phyloP scores from a whole-genome alignment of 768 basidiomycete genomes.

The Coprinopsis strossmayeri region DNA sequence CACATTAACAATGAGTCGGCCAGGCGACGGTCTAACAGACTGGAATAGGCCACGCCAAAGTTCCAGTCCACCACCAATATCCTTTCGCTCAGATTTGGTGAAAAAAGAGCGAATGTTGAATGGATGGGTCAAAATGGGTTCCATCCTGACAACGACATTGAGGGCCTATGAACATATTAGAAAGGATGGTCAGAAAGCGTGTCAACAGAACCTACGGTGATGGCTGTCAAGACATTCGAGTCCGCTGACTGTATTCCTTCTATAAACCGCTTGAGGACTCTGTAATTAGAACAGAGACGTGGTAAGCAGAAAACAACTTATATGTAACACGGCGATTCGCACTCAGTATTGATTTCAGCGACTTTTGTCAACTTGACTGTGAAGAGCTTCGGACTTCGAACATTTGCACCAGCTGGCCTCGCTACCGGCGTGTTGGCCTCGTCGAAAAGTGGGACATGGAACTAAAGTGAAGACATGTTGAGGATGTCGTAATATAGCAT shows the following conservation, averaged over 20 bases:
- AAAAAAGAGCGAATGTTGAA: slow-evolving; percentile 79
- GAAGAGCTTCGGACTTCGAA: slow-evolving; percentile 57
- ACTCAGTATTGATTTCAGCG: slow-evolving; percentile 35
- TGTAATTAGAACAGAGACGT: too few species aligned
- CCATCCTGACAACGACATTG: slow-evolving; percentile 79
- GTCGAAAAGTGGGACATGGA: slow-evolving; percentile 47
- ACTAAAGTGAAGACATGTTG: slow-evolving; percentile 31
- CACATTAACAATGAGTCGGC: slow-evolving; percentile 66
- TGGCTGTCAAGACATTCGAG: slow-evolving; percentile 50
- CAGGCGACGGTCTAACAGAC: slow-evolving; percentile 64
- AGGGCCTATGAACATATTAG: slow-evolving; percentile 46
- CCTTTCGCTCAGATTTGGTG: slow-evolving; percentile 47
- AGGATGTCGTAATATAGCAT: neutral
- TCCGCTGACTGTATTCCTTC: slow-evolving; percentile 58
- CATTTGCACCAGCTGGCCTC: slow-evolving; percentile 24
- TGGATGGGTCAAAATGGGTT: slow-evolving; percentile 61
- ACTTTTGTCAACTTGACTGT: slow-evolving; percentile 58
- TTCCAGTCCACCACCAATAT: slow-evolving; percentile 57
- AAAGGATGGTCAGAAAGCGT: too few species aligned
- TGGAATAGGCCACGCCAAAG: slow-evolving; percentile 84
- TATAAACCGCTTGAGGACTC: slow-evolving; percentile 57
- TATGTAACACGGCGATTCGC: slow-evolving; percentile 3
- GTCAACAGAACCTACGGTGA: slow-evolving; percentile 58
- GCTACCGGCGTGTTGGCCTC: slow-evolving; percentile 15
- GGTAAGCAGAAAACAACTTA: neutral